Conservation (phyloP, 1,139 yeast species). For the Geotrichum citri-aurantii region DNA sequence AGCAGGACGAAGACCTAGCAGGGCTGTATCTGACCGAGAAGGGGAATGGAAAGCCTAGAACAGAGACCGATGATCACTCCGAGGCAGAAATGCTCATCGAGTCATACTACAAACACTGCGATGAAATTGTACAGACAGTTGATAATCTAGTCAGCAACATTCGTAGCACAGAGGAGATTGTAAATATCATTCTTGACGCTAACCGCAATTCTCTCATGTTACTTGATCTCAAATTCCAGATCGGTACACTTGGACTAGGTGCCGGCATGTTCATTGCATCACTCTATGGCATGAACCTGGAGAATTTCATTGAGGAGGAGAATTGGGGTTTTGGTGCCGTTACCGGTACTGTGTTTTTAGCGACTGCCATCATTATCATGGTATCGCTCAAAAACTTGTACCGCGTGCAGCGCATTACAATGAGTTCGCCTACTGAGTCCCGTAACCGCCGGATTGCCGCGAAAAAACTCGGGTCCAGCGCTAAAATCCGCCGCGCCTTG, state of each 20-base stretch:
- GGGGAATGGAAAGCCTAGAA: slow-evolving; percentile 31
- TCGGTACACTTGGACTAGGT: slow-evolving; percentile 82
- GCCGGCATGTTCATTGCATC: slow-evolving; percentile 83
- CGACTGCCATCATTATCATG: slow-evolving; percentile 39
- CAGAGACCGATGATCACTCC: slow-evolving; percentile 44
- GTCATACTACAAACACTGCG: slow-evolving; percentile 90
- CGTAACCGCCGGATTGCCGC: neutral
- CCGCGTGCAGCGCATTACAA: slow-evolving; percentile 58
- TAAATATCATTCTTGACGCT: slow-evolving; percentile 89
- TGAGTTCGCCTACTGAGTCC: slow-evolving; percentile 42
- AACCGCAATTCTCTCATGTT: slow-evolving; percentile 93
- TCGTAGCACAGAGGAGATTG: slow-evolving; percentile 91
- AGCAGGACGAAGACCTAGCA: slow-evolving; percentile 86
- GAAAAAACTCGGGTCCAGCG: neutral
- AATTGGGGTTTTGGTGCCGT: slow-evolving; percentile 60
- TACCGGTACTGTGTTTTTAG: slow-evolving; percentile 43
- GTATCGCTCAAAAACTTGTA: slow-evolving; percentile 44
- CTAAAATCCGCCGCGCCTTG: neutral
- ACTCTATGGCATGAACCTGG: slow-evolving; percentile 92
- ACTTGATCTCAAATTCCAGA: slow-evolving; percentile 78
- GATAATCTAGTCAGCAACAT: slow-evolving; percentile 81
- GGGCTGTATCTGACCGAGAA: slow-evolving; percentile 70
- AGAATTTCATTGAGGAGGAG: slow-evolving; percentile 83
- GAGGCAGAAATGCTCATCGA: slow-evolving; percentile 84
- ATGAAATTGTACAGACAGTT: slow-evolving; percentile 92